Base-by-base conservation (phyloP, 2,329 filamentous ascomycete species). In the Pseudogymnoascus sp. region DNA sequence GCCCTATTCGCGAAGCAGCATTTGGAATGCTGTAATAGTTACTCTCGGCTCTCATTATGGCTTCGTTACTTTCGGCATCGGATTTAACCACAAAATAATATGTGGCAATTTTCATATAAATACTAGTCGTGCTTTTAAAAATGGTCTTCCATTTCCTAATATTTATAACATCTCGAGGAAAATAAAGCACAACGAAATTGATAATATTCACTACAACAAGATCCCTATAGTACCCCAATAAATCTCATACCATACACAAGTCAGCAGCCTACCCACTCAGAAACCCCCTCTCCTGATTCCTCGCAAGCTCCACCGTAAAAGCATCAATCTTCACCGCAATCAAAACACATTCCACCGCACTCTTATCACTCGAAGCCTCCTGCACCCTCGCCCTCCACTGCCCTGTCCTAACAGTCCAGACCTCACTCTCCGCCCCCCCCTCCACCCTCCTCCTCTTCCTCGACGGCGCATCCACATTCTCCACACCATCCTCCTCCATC, bases 271-370 rank as follows among this genome's bases (percentile, higher is more conserved):
- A 50, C 12, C 44, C 44, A 50, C 63, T 69, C 63, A 95, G 73
- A 72, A 95, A 96, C 0, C 75, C 76, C 66, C 89, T 81, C 60
- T 78, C 74, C 60, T 75, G 76, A 76, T 95, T 96, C 66, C 90
- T 82, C 10, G 80, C 80, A 65, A 80, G 78, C 74, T 93, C 85
- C 6, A 80, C 81, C 62, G 81, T 87, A 68, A 86, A 82, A 0
- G 87, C 88, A 68, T 95, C 89, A 25, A 96, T 72, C 74, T 90
- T 91, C 35, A 92, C 89, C 0, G 86, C 89, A 14, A 89, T 80
- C 60, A 96, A 80, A 21, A 91, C 80, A 64, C 90, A 88, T 75
- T 93, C 88, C 63, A 87, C 79, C 1, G 78, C 78, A 38, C 77
- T 78, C 70, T 80, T 84, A 59, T 80, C 80, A 60, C 74, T 74